Evolutionary conservation across 768 basidiomycete genomes (phyloP).

Genomic region (Clathrus columnatus): DNA sequence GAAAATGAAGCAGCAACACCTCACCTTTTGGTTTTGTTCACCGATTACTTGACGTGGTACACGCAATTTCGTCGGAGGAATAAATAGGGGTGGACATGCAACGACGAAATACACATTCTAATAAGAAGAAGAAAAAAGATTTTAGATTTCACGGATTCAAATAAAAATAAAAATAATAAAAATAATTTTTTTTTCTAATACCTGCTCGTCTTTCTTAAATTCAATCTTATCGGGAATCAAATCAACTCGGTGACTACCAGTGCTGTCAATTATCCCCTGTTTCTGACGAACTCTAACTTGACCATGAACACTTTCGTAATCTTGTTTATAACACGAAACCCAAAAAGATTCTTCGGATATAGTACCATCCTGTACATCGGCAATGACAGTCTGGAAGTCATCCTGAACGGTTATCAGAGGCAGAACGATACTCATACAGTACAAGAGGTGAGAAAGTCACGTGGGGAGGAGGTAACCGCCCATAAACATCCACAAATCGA

Average conservation of each 20-base stretch:
- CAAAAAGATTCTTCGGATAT: slow-evolving; percentile 57
- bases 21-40: slow-evolving; percentile 29
- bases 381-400: slow-evolving; percentile 48
- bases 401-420: slow-evolving; percentile 54
- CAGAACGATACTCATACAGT: slow-evolving; percentile 19
- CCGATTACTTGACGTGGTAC: slow-evolving; percentile 44
- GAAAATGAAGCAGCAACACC: not conserved
- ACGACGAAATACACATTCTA: slow-evolving; percentile 34
- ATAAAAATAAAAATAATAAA: not conserved
- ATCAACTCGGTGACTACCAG: slow-evolving; percentile 38
- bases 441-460: not conserved
- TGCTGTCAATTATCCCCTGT: slow-evolving; percentile 30
- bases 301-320: slow-evolving; percentile 51
- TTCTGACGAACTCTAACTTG: slow-evolving; percentile 43
- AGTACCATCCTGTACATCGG: slow-evolving; percentile 52
- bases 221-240: slow-evolving; percentile 38
- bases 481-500: not conserved
- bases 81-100: slow-evolving; percentile 38
- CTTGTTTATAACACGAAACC: slow-evolving; percentile 61
- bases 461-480: not conserved
- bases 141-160: not conserved
- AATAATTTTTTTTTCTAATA: not conserved
- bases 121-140: not conserved
- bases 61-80: slow-evolving; percentile 39
- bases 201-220: slow-evolving; percentile 29